Evolutionary conservation across 2,329 filamentous ascomycete species (phyloP).

Genomic region (Dactylonectria estremocensis): DNA sequence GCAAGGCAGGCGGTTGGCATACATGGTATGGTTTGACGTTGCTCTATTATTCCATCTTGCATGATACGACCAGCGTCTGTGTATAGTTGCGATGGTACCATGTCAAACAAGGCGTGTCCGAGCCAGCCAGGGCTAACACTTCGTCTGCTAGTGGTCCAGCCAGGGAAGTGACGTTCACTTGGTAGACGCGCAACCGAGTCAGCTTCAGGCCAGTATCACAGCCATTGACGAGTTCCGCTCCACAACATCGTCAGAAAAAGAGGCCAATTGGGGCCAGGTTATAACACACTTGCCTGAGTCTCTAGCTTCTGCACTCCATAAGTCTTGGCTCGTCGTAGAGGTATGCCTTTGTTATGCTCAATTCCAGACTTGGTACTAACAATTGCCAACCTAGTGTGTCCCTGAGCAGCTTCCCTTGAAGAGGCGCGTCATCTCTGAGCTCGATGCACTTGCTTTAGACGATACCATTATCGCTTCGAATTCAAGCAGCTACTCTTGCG

Average conservation of each 20-base stretch:
- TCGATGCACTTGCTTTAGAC: constrained; percentile 55
- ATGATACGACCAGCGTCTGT: neutral
- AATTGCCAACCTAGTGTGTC: constrained; percentile 52
- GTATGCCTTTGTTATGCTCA: constrained; percentile 1
- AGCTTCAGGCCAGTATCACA: constrained; percentile 47
- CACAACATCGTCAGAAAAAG: neutral
- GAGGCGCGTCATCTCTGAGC: constrained; percentile 54
- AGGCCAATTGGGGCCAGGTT: constrained; percentile 40
- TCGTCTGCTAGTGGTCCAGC: constrained; percentile 49
- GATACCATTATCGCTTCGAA: constrained; percentile 62
- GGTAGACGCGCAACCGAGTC: constrained; percentile 45
- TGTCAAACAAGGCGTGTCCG: neutral
- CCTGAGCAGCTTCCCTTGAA: constrained; percentile 62
- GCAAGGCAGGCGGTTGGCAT: constrained; percentile 51
- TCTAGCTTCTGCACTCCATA: constrained; percentile 38
- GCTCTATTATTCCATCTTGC: neutral
- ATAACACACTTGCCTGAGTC: constrained; percentile 38
- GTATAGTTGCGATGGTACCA: no score
- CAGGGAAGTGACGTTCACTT: constrained; percentile 49
- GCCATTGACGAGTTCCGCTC: constrained; percentile 46
- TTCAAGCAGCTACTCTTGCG: constrained; percentile 62
- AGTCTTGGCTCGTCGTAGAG: constrained; percentile 50
- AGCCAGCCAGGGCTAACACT: neutral
- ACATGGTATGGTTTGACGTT: constrained; percentile 44
- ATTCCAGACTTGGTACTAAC: constrained; percentile 17